Evolutionary conservation across 805 yeast genomes (phyloP), one percentile per base, ranked within the genome.

Genomic region (Metschnikowia baotianmanensis): DNA sequence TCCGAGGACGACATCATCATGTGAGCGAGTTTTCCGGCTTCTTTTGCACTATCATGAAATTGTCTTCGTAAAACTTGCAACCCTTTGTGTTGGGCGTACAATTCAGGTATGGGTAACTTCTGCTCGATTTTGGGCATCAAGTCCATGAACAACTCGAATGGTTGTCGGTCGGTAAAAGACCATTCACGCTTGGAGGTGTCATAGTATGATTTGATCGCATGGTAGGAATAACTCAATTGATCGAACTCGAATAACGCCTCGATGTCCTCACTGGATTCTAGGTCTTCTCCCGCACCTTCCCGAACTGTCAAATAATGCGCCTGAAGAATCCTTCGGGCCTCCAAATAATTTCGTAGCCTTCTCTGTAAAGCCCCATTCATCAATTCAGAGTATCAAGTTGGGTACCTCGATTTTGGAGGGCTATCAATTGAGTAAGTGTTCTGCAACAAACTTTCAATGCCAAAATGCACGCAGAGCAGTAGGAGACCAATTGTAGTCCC

Each of bases 1-100:
- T 32, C 33, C 12, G 43, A 40, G 10, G 43, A 34, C 6, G 15
- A 8, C 43, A 34, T 40, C 40, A 50, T 38, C 44, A 36, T 53
- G 19, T 46, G 39, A n/a, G 55, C 51, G 6, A 63, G 45, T 36
- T 52, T 54, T 2, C 63, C 67, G 4, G 63, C 69, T 38, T 62
- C 65, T 16, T 47, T 42, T 7, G 69, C 67, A 35, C 56, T 63
- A 26, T 62, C 65, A 29, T 41, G 43, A 13, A 59, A 46, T 30
- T 57, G 58, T 15, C 66, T 50, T 35, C 69, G 51, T 19, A 61
- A 43, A n/a, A 57, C 57, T 5, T 61, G 55, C 31, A 64, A 46
- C 17, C 41, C 53, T 7, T 55, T 62, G 8, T 51, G 46, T 27
- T 32, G 48, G 9, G 46, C 47, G 29, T 46, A 40, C 23, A 63